Evolutionary conservation across 2,329 filamentous ascomycete species (phyloP).

Genomic region (Gremmenia infestans): DNA sequence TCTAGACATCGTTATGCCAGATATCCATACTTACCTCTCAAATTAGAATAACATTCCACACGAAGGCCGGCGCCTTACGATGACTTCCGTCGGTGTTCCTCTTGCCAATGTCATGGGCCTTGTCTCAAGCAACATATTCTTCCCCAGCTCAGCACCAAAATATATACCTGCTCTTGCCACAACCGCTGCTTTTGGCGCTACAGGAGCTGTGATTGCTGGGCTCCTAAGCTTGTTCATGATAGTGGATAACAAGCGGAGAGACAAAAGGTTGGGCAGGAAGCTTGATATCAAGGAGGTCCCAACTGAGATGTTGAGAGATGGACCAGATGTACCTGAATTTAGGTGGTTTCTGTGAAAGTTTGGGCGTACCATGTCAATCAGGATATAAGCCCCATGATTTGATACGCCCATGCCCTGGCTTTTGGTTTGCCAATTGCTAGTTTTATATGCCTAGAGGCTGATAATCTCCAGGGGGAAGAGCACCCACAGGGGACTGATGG

Average conservation of each 20-base stretch:
- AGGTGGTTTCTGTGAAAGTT: slow-evolving; percentile 47
- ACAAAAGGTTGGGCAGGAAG: slow-evolving; percentile 23
- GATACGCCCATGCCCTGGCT: no score
- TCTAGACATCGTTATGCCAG: not conserved
- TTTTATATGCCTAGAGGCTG: no score
- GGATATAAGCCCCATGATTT: no score
- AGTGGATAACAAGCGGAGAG: slow-evolving; percentile 38
- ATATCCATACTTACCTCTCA: not conserved
- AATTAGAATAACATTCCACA: slow-evolving; percentile 55
- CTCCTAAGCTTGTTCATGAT: slow-evolving; percentile 58
- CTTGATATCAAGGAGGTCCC: slow-evolving; percentile 43
- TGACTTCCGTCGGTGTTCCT: slow-evolving; percentile 59
- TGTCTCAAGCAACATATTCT: slow-evolving; percentile 65
- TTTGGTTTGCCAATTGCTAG: no score
- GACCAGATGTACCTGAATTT: slow-evolving; percentile 48
- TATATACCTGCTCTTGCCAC: slow-evolving; percentile 63
- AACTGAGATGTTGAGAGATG: slow-evolving; percentile 50
- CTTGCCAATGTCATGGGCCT: slow-evolving; percentile 64
- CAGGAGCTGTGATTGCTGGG: slow-evolving; percentile 50
- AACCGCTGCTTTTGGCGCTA: slow-evolving; percentile 59
- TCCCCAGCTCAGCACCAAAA: slow-evolving; percentile 56
- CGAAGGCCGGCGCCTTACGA: slow-evolving; percentile 54
- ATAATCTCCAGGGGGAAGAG: no score
- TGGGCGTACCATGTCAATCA: not conserved
- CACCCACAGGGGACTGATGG: no score